Conservation (phyloP, 225 moss, liverwort and hornwort genomes). For the Lunularia cruciata region DNA sequence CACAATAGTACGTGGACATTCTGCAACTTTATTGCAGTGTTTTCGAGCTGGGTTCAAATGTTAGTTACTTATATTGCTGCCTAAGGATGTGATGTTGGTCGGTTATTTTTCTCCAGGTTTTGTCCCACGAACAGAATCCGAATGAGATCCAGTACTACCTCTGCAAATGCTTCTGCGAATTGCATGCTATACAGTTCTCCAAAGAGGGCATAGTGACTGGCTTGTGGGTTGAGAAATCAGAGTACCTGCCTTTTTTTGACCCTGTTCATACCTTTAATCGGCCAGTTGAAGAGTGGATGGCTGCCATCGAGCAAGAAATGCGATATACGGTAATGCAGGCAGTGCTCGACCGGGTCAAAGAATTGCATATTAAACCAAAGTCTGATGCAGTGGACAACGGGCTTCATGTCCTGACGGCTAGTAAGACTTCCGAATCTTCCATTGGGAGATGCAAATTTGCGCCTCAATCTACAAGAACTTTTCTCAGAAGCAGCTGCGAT, state of each 20-base stretch:
- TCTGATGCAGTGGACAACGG: conserved; percentile 15
- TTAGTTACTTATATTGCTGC: too few relatives aligned
- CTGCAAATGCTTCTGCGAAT: conserved; percentile 52
- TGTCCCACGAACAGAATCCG: conserved; percentile 48
- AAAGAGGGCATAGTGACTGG: conserved; percentile 36
- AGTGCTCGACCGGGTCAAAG: conserved; percentile 37
- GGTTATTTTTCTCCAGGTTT: conserved; percentile 30
- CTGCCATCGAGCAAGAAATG: conserved; percentile 44
- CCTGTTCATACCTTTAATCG: conserved; percentile 30
- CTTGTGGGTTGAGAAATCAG: conserved; percentile 42
- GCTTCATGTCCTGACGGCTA: not conserved
- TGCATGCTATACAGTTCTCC: conserved; percentile 36
- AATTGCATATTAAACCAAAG: conserved; percentile 19
- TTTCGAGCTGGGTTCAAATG: too few relatives aligned
- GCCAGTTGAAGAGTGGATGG: conserved; percentile 56
- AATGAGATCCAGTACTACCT: conserved; percentile 49
- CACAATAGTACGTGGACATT: too few relatives aligned
- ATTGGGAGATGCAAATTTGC: conserved; percentile 4
- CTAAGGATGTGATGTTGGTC: not conserved
- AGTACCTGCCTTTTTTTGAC: conserved; percentile 39
- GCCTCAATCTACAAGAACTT: not conserved
- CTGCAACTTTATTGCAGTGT: too few relatives aligned
- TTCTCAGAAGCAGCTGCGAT: not conserved
- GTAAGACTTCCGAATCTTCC: conserved; percentile 8
- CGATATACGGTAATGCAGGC: conserved; percentile 30